phyloP scores from a whole-genome alignment of 805 yeast species.

The Cyberlindnera meyerae region DNA sequence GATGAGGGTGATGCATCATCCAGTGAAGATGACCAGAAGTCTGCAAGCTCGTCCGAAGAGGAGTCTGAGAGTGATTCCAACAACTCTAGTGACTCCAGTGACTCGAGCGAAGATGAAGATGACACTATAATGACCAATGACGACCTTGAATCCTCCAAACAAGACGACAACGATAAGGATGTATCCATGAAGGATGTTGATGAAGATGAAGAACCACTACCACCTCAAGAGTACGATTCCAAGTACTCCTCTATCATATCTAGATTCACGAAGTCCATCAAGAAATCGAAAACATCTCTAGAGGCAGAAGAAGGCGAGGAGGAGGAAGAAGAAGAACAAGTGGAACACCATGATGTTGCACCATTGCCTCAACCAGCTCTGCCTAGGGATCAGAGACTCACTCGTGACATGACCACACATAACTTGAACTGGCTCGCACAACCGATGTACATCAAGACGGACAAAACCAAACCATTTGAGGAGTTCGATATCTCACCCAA shows the following conservation, averaged over 20 bases:
- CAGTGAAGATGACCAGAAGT: slow-evolving; percentile 1
- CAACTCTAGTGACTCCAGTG: slow-evolving; percentile 5
- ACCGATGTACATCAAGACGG: slow-evolving; percentile 55
- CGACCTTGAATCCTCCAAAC: slow-evolving; percentile 19
- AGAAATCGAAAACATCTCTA: slow-evolving; percentile 9
- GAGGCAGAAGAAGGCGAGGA: slow-evolving; percentile 8
- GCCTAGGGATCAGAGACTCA: slow-evolving; percentile 45
- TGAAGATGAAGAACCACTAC: slow-evolving; percentile 18
- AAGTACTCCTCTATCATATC: slow-evolving; percentile 49
- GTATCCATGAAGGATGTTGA: neutral
- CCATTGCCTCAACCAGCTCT: slow-evolving; percentile 85
- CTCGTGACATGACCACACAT: slow-evolving; percentile 30
- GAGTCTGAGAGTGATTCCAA: slow-evolving; percentile 14
- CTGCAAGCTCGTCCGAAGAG: neutral
- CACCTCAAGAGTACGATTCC: slow-evolving; percentile 25
- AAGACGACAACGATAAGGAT: slow-evolving; percentile 19
- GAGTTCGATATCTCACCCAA: slow-evolving; percentile 40
- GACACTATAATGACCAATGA: too few species aligned
- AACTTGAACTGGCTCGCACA: slow-evolving; percentile 62
- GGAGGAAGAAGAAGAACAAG: slow-evolving; percentile 24
- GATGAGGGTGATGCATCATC: slow-evolving; percentile 9
- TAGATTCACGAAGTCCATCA: slow-evolving; percentile 45
- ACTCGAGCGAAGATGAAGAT: slow-evolving; percentile 13
- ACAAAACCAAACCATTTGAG: slow-evolving; percentile 40
- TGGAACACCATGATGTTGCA: slow-evolving; percentile 41